A percentile compares a stretch with the other conserved stretches of the same genome.
Conservation (phyloP, 140 eudicot genomes). For the Senecio squalidus region DNA sequence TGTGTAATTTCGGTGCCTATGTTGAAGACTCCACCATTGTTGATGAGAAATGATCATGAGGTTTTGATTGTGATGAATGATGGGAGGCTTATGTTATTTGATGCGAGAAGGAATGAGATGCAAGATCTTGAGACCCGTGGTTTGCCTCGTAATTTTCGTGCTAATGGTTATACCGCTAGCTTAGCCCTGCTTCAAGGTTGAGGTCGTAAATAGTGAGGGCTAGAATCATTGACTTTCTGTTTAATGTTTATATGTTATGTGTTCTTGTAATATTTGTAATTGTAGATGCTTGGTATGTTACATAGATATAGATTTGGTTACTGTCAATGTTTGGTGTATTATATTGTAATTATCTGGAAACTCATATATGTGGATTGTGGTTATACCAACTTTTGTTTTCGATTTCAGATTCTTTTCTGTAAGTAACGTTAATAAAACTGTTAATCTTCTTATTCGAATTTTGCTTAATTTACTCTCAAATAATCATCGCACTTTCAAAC, state of each 20-base stretch:
- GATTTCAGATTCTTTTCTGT: no score
- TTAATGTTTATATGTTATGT: not conserved
- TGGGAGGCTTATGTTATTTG: conserved; percentile 31
- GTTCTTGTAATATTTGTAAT: not conserved
- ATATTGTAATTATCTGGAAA: no score
- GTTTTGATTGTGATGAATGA: conserved; percentile 26
- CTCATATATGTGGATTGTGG: no score
- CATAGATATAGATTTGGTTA: not conserved
- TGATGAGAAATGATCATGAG: conserved; percentile 17
- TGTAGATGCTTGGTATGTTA: conserved; percentile 5
- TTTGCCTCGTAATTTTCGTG: conserved; percentile 19
- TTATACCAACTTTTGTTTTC: no score
- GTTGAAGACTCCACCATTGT: conserved; percentile 16
- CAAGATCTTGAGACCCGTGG: conserved; percentile 32
- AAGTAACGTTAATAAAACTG: no score
- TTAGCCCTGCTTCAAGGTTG: conserved; percentile 40
- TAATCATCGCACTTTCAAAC: no score
- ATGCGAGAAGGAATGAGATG: conserved; percentile 23
- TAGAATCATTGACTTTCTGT: not conserved
- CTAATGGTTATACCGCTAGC: conserved; percentile 32
- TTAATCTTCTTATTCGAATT: no score
- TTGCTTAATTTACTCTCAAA: no score
- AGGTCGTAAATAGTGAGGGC: not conserved
- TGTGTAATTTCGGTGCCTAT: conserved; percentile 14
- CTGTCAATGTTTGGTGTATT: conserved; percentile 2